Evolutionary conservation across 345 rosid species (phyloP).

Genomic region (Combretum micranthum): DNA sequence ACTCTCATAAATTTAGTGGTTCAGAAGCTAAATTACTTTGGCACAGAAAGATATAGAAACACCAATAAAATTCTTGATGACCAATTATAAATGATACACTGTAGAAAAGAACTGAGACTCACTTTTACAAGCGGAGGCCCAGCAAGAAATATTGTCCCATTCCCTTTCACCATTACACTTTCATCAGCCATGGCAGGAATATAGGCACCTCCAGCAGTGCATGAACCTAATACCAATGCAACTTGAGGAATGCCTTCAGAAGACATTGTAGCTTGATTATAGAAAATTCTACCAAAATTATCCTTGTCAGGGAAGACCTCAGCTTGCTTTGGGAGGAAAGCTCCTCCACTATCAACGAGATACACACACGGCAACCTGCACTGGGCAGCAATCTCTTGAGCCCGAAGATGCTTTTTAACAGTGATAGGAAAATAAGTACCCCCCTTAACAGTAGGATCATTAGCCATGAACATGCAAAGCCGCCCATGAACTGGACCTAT

Average conservation of each 20-base stretch:
- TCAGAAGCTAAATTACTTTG: neutral
- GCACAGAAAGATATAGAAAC: neutral
- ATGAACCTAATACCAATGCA: conserved; percentile 87
- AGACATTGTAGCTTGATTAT: conserved; percentile 89
- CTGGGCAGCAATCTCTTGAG: conserved; percentile 87
- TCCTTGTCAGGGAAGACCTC: conserved; percentile 97
- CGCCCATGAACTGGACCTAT: conserved; percentile 89
- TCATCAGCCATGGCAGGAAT: conserved; percentile 99
- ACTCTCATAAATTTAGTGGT: conserved; percentile 21
- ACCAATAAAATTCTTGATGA: neutral
- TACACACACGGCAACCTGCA: conserved; percentile 87
- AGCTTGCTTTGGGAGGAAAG: conserved; percentile 93
- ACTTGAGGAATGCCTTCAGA: conserved; percentile 91
- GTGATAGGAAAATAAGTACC: conserved; percentile 96
- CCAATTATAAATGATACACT: no score
- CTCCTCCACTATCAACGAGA: conserved; percentile 96
- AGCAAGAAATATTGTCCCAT: conserved; percentile 92
- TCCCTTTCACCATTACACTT: conserved; percentile 97
- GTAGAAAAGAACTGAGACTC: conserved; percentile 7
- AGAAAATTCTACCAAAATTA: conserved; percentile 89
- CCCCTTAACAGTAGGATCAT: conserved; percentile 96
- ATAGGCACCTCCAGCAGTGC: conserved; percentile 97
- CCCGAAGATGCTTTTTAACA: conserved; percentile 92
- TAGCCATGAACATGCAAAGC: conserved; percentile 92
- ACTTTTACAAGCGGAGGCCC: conserved; percentile 98